Evolutionary conservation across 768 basidiomycete species (phyloP).

Genomic region (Dioszegia crocea): DNA sequence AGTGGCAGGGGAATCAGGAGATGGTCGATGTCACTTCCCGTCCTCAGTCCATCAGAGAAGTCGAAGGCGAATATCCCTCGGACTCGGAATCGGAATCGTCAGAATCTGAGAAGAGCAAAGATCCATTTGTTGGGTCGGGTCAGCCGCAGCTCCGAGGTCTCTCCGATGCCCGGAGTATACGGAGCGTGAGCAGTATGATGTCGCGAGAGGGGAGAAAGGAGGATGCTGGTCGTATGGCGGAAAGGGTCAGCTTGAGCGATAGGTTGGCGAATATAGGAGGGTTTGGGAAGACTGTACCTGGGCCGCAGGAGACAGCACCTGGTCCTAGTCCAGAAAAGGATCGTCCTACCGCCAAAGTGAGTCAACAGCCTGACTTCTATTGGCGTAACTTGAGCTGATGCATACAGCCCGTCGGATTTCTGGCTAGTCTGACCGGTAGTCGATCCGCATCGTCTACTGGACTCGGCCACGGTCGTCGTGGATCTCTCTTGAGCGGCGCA

Average conservation of each 20-base stretch:
- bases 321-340: conserved; percentile 3
- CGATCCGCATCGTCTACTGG: conserved; percentile 34
- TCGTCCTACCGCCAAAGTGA: background rate
- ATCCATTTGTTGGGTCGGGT: background rate
- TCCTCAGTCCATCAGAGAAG: conserved; percentile 55
- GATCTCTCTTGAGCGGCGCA: conserved; percentile 9
- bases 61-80: conserved; percentile 29
- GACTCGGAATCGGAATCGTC: conserved; percentile 39
- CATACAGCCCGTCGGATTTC: conserved; percentile 16
- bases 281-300: conserved; percentile 16
- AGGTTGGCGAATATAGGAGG: conserved; percentile 70
- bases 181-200: conserved; percentile 60
- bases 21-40: conserved; percentile 58
- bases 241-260: conserved; percentile 72
- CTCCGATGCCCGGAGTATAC: conserved; percentile 66
- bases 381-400: background rate
- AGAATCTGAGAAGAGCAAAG: conserved; percentile 1
- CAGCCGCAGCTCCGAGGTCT: background rate
- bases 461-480: conserved; percentile 3
- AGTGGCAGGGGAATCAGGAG: conserved; percentile 53
- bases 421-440: conserved; percentile 17
- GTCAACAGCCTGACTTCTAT: background rate
- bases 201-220: conserved; percentile 13
- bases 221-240: conserved; percentile 26
- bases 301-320: background rate